phyloP scores from a whole-genome alignment of 2,329 filamentous ascomycete species.

The Exophiala aquamarina region DNA sequence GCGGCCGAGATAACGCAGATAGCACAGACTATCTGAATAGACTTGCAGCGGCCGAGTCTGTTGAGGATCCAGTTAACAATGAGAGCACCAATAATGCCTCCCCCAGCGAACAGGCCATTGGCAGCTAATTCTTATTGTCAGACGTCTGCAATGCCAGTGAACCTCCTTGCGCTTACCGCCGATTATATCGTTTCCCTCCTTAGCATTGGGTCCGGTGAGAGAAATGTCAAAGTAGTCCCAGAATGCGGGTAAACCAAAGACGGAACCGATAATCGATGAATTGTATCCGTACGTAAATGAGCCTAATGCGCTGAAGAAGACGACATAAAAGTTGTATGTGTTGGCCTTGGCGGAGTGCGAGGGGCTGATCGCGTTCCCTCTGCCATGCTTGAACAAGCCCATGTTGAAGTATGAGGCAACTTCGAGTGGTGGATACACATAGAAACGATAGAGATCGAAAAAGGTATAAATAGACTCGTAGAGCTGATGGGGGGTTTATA shows the following conservation, averaged over 20 bases:
- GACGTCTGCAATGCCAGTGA: constrained; percentile 5
- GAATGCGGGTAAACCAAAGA: constrained; percentile 26
- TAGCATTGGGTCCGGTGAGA: constrained; percentile 14
- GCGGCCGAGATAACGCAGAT: constrained; percentile 19
- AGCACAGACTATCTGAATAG: constrained; percentile 14
- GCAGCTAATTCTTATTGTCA: constrained; percentile 13
- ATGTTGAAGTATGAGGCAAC: constrained; percentile 10
- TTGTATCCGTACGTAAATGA: constrained; percentile 31
- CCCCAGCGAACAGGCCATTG: constrained; percentile 19
- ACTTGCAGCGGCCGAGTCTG: constrained; percentile 16
- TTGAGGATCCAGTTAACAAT: constrained; percentile 23
- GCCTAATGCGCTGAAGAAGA: constrained; percentile 27
- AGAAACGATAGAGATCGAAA: constrained; percentile 6
- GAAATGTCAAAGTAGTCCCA: constrained; percentile 26
- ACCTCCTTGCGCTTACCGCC: constrained; percentile 12
- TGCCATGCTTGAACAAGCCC: constrained; percentile 14
- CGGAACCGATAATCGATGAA: constrained; percentile 26
- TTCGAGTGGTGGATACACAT: constrained; percentile 1
- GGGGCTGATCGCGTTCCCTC: constrained; percentile 6
- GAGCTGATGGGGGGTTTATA: constrained; percentile 10
- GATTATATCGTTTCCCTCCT: constrained; percentile 16
- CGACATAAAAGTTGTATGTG: constrained; percentile 20
- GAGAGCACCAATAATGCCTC: constrained; percentile 18
- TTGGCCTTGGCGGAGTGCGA: constrained; percentile 16
- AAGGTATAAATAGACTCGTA: constrained; percentile 1